phyloP scores from a whole-genome alignment of 306 rosid genomes.

The Rosa multiflora region DNA sequence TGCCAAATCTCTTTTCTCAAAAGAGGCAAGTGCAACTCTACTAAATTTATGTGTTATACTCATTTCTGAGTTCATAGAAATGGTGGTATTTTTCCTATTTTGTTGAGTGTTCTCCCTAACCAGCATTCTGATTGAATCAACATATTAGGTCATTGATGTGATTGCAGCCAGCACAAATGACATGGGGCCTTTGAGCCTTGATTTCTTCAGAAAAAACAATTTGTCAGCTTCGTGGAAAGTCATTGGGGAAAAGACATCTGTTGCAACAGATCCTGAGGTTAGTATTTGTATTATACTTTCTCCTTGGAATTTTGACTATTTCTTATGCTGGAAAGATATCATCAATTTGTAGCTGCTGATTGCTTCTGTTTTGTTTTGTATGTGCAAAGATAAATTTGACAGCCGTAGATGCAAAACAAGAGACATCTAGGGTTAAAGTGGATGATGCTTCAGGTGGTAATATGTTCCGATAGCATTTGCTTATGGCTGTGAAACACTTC shows the following conservation, averaged over 20 bases:
- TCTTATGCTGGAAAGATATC: not conserved
- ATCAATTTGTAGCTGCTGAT: slow-evolving; percentile 11
- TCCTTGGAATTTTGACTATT: slow-evolving; percentile 15
- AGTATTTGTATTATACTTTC: slow-evolving; percentile 38
- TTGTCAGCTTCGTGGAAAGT: slow-evolving; percentile 78
- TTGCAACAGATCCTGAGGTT: slow-evolving; percentile 53
- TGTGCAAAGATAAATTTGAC: slow-evolving; percentile 35
- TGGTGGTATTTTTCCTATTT: slow-evolving; percentile 13
- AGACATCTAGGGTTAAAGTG: slow-evolving; percentile 36
- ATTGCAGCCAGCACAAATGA: slow-evolving; percentile 70
- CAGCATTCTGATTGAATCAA: slow-evolving; percentile 30
- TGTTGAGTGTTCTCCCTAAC: slow-evolving; percentile 12
- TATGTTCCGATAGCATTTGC: not conserved
- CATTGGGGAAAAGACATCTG: slow-evolving; percentile 45
- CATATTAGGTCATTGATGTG: slow-evolving; percentile 75
- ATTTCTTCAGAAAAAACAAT: slow-evolving; percentile 65
- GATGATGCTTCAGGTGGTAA: slow-evolving; percentile 48
- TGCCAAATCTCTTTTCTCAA: slow-evolving; percentile 65
- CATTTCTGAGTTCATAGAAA: slow-evolving; percentile 24
- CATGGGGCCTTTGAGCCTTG: slow-evolving; percentile 84
- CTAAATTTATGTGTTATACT: slow-evolving; percentile 11
- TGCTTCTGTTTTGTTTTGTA: not conserved
- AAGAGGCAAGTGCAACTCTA: slow-evolving; percentile 63
- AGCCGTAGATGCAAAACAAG: slow-evolving; percentile 43
- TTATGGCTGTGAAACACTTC: not conserved